Evolutionary conservation across 306 rosid species (phyloP), one percentile per base, ranked within the genome.

Genomic region (Quercus agrifolia): DNA sequence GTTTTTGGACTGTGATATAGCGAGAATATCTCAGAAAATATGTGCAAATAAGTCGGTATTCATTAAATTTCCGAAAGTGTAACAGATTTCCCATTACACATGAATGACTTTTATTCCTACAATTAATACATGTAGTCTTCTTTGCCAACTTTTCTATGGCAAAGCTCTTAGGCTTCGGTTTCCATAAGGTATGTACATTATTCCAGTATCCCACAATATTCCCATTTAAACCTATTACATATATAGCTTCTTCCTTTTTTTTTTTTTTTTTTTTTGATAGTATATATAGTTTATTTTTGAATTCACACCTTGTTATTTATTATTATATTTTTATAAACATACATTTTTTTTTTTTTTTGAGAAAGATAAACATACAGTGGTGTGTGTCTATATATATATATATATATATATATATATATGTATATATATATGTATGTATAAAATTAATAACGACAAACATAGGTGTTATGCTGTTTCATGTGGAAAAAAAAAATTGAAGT

Each of bases 21-120:
- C 35, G 74, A 82, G 17, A 62, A 76, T 56, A 25, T 59, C 70
- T 56, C 2, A 12, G 1, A 21, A 58, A 25, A 31, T 15, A 57
- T 56, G 2, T 58, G 70, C 74, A 74, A 67, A 57, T 57, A 74
- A 78, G 70, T 58, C 59, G 2, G 70, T 5, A 14, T 69, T 69
- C 59, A 74, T 51, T 78, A 38, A 55, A 25, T 78, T 74, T 74
- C 70, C 52, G 54, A 74, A 49, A 75, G 6, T 12, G 61, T 67
- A 78, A 82, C 82, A 68, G 79, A 82, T 82, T 44, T 82, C 51
- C 54, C 12, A 20, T 49, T 56, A 27, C 20, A 9, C 25, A 68
- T 77, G 55, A 64, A 59, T 57, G 46, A 41, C 56, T 51, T 73
- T 77, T 21, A 71, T 62, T 62, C 1, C 33, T 33, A 19, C 58